These are phyloP conservation scores for Apiospora sp. DNA, from an alignment of 2,329 filamentous ascomycete species.

Conservation along the genomic window DNA sequence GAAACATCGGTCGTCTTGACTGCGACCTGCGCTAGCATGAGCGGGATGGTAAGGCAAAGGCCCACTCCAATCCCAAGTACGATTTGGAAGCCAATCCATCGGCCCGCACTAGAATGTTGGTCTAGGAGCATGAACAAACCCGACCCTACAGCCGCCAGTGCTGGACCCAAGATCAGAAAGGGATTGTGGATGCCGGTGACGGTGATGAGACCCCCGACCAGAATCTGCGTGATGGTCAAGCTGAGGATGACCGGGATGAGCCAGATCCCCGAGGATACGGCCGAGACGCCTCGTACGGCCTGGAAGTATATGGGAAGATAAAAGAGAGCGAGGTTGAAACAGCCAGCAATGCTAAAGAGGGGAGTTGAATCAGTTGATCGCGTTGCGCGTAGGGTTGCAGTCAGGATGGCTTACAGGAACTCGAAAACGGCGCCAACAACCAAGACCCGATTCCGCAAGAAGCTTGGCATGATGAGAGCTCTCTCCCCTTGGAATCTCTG, in stretches of 20 bases:
- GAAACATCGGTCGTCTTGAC: neutral
- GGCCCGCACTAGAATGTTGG: slow-evolving; percentile 39
- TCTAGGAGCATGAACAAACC: slow-evolving; percentile 60
- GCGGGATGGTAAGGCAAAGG: slow-evolving; percentile 51
- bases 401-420: neutral
- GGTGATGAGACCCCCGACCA: slow-evolving; percentile 45
- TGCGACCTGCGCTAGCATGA: slow-evolving; percentile 41
- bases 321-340: slow-evolving; percentile 59
- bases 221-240: slow-evolving; percentile 55
- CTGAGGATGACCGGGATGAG: slow-evolving; percentile 60
- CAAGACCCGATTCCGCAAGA: slow-evolving; percentile 57
- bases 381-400: neutral
- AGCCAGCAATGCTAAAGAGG: neutral
- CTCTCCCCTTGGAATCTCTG: slow-evolving; percentile 56
- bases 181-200: slow-evolving; percentile 51
- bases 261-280: slow-evolving; percentile 61
- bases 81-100: slow-evolving; percentile 66
- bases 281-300: slow-evolving; percentile 57
- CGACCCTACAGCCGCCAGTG: slow-evolving; percentile 50
- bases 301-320: slow-evolving; percentile 63
- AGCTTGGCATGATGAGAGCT: slow-evolving; percentile 57
- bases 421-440: slow-evolving; percentile 52
- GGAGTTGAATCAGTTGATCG: neutral
- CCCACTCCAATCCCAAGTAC: slow-evolving; percentile 60
- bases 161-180: slow-evolving; percentile 46